Conservation (phyloP, 208 protist genomes). For the Entamoeba invadens region DNA sequence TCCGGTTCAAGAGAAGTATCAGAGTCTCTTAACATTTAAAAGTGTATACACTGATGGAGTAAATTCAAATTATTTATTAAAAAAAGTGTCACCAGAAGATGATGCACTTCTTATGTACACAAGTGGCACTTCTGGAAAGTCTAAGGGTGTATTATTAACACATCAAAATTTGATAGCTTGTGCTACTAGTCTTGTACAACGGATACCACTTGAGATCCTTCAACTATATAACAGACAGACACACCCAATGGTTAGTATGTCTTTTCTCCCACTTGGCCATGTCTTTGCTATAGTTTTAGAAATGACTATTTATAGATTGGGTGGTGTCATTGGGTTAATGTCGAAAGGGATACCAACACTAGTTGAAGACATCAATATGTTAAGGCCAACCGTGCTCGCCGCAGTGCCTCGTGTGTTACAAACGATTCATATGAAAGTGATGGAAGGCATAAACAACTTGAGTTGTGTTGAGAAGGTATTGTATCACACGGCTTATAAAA, state of each 20-base stretch:
- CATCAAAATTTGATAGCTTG: constrained; percentile 10
- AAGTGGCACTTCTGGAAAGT: constrained; percentile 23
- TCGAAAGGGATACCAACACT: neutral
- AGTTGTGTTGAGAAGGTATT: neutral
- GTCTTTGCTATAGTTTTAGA: constrained; percentile 13
- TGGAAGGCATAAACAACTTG: neutral
- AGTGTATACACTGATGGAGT: neutral
- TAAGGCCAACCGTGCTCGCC: neutral
- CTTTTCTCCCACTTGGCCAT: constrained; percentile 10
- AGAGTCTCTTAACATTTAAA: neutral
- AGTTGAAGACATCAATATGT: neutral
- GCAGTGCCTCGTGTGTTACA: constrained; percentile 8
- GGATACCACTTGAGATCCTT: neutral
- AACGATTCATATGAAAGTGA: neutral
- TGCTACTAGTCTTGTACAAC: neutral
- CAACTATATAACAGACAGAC: neutral
- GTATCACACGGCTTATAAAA: neutral
- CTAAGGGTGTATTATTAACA: constrained; percentile 26
- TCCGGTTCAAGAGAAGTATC: neutral
- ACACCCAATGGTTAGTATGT: neutral
- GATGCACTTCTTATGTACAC: constrained; percentile 23
- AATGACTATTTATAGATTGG: neutral
- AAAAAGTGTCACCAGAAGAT: neutral
- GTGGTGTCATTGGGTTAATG: neutral
- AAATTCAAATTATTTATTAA: neutral